Base-by-base conservation (phyloP, 176 grass and related monocot species). In the Oryza coarctata region DNA sequence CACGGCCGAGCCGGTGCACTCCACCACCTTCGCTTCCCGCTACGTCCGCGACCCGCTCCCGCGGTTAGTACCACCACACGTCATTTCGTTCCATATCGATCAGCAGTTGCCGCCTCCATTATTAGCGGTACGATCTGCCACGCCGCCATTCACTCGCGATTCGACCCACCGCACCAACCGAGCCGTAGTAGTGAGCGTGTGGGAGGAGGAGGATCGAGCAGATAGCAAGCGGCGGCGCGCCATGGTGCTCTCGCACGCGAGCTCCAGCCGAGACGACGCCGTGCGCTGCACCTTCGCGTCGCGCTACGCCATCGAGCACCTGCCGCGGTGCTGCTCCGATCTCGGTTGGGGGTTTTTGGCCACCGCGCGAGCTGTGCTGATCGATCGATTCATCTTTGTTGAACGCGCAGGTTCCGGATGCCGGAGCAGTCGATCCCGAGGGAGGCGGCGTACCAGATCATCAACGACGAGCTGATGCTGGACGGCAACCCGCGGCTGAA, bases 401-500 rank as follows among this genome's bases (percentile, higher is more conserved):
- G 35, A 14, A 12, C n/a, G 8, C 8, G 82, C 84, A 97, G 94
- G 77, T 93, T 83, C 79, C 77, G 83, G 64, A 74, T 97, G 83
- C 88, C 94, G 23, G 74, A 52, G 27, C 43, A 61, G 7, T 93
- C 88, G 30, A 89, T 91, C 26, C 88, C 91, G 3, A 87, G 79
- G 88, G 94, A 97, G 12, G 94, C 91, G 68, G 91, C 91, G 45
- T 86, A 91, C 69, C 94, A 97, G 70, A 92, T 97, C 72, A 97
- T 97, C 81, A 89, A 3, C 74, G 91, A 97, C 75, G 94, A 97
- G 89, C 83, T 97, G 60, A 91, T 97, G 88, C 88, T 94, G 47
- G 91, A 97, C 14, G 89, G 91, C 3, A 97, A 91, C 82, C 94
- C 94, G 40, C 70, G 87, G 30, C 63, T 90, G 32, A 97, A 97